phyloP scores from a whole-genome alignment of 176 grass and related monocot genomes.

The Avena insularis region DNA sequence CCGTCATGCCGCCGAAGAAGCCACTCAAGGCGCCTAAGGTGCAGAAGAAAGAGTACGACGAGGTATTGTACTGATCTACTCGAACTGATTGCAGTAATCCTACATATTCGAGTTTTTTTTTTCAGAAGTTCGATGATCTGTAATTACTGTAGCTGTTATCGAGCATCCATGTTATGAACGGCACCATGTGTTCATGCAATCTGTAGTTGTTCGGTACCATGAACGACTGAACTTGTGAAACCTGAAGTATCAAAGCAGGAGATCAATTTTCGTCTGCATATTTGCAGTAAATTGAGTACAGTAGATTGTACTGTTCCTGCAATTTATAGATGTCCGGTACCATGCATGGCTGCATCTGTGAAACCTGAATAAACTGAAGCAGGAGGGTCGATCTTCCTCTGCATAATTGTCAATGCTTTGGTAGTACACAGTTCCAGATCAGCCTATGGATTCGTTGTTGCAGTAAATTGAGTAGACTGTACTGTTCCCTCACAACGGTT shows the following conservation, averaged over 20 bases:
- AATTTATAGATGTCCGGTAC: not conserved
- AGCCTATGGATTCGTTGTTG: not conserved
- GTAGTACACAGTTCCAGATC: not conserved
- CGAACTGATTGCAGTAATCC: not conserved
- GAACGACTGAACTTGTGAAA: not conserved
- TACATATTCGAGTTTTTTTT: not conserved
- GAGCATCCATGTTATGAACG: not conserved
- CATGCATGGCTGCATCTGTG: not conserved
- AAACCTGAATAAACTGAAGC: not conserved
- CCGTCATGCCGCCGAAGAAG: slow-evolving; percentile 13
- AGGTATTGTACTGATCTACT: not conserved
- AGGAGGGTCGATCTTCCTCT: not conserved
- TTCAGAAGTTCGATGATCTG: not conserved
- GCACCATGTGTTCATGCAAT: not conserved
- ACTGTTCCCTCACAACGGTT: not conserved
- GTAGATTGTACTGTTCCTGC: too few species aligned
- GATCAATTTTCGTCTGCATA: too few species aligned
- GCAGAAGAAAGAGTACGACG: not conserved
- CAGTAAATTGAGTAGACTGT: not conserved
- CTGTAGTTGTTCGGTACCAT: not conserved
- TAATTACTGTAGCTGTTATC: not conserved
- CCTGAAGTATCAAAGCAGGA: not conserved
- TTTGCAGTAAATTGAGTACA: too few species aligned
- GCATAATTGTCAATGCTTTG: not conserved
- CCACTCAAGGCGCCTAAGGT: slow-evolving; percentile 18